These are phyloP conservation scores for Cryptosporidium tyzzeri DNA, from an alignment of 169 alveolate species.

Conservation along the genomic window DNA sequence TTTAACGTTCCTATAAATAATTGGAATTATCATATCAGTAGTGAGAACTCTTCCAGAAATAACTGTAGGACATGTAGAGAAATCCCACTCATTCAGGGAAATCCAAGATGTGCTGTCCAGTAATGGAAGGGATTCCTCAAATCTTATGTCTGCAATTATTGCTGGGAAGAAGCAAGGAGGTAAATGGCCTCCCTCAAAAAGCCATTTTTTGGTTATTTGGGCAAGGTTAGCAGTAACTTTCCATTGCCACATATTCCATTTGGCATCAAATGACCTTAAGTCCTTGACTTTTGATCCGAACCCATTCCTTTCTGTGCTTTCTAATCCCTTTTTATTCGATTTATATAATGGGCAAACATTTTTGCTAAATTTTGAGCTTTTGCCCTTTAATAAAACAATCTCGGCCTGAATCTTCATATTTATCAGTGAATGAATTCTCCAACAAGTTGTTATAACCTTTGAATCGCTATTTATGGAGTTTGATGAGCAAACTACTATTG, in stretches of 20 bases:
- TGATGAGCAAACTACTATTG: conserved; percentile 72
- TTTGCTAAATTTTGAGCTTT: conserved; percentile 9
- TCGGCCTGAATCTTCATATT: conserved; percentile 75
- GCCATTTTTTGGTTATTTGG: conserved; percentile 68
- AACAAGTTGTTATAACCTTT: conserved; percentile 56
- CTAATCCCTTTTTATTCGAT: neutral
- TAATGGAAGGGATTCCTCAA: conserved; percentile 57
- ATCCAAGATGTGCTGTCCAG: conserved; percentile 71
- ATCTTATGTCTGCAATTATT: conserved; percentile 68
- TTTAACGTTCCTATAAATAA: conserved; percentile 26
- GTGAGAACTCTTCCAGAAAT: conserved; percentile 71
- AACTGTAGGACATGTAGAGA: conserved; percentile 56
- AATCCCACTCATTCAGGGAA: conserved; percentile 53
- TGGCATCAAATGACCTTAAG: conserved; percentile 37
- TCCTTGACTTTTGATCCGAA: neutral
- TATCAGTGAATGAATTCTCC: conserved; percentile 61
- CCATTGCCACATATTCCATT: conserved; percentile 76
- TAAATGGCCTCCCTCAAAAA: conserved; percentile 69
- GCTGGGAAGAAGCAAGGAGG: conserved; percentile 76
- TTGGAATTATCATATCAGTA: conserved; percentile 71
- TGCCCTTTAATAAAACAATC: conserved; percentile 15
- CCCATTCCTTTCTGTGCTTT: neutral
- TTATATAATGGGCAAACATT: neutral
- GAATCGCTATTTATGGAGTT: conserved; percentile 46
- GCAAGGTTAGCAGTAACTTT: conserved; percentile 69